phyloP scores from a whole-genome alignment of 768 basidiomycete species.

The Chalciporus sphaerocephalus region DNA sequence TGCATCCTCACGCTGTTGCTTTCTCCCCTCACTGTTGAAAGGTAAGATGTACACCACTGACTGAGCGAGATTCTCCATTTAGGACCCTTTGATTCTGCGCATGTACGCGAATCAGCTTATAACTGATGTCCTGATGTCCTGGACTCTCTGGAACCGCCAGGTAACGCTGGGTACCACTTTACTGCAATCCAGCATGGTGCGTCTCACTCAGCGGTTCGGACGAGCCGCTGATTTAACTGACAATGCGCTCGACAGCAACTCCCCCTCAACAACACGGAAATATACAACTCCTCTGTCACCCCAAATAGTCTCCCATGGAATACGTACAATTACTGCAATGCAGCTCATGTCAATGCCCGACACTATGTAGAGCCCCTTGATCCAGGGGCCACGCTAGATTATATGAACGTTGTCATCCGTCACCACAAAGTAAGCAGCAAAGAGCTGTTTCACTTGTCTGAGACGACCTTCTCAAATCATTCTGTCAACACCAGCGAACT shows the following conservation, averaged over 20 bases:
- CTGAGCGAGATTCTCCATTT: background rate
- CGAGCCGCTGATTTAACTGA: background rate
- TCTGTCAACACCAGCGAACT: conserved; percentile 33
- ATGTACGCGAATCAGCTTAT: background rate
- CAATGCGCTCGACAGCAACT: conserved; percentile 5
- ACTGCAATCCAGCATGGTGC: background rate
- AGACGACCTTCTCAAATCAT: background rate
- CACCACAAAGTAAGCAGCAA: conserved; percentile 41
- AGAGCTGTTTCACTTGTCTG: background rate
- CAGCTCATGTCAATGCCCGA: conserved; percentile 40
- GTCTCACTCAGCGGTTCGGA: background rate
- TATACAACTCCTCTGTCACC: conserved; percentile 44
- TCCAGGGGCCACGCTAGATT: conserved; percentile 33
- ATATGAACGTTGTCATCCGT: conserved; percentile 41
- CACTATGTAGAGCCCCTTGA: conserved; percentile 35
- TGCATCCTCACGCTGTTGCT: background rate
- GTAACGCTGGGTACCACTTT: background rate
- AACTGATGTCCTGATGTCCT: background rate
- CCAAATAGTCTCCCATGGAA: conserved; percentile 41
- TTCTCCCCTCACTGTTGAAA: too few relatives aligned
- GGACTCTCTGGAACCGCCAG: background rate
- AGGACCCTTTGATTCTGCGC: background rate
- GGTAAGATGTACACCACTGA: too few relatives aligned
- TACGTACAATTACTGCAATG: conserved; percentile 53
- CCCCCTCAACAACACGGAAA: conserved; percentile 22